Base-by-base conservation (phyloP, 306 rosid species). In the Adenanthera pavonina region DNA sequence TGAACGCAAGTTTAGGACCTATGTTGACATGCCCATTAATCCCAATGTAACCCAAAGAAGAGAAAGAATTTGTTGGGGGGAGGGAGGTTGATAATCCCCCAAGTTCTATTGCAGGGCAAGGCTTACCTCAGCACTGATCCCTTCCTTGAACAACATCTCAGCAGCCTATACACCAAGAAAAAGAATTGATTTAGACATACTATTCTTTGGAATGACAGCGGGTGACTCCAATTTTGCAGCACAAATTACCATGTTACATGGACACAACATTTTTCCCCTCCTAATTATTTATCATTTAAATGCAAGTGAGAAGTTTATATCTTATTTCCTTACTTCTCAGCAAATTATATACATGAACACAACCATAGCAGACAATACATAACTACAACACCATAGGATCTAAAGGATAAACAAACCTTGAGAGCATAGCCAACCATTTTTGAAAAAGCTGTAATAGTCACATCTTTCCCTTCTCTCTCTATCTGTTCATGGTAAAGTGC, bases 391-490 rank as follows among this genome's bases (percentile, higher is more conserved):
- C 73, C 76, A 20, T 77, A 59, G 74, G 25, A 65, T 82, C 78
- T 74, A 8, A 67, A 13, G 70, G 72, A 59, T 7, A 79, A 65
- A 87, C 99, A 78, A 77, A 96, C 99, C 99, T 93, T 83, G 62
- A 96, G 96, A 78, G 94, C 90, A 80, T 81, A 92, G 85, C 99
- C 99, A 64, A 96, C 99, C 97, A 96, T 96, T 86, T 92, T 96
- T 34, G 99, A 96, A 75, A 86, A 96, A 62, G 99, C 94, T 41
- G 98, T 96, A 77, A 96, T 92, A 44, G 99, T 96, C 85, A 96
- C 96, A 86, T 96, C 99, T 86, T 92, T 93, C 71, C 99, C 99
- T 92, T 93, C 99, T 84, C 90, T 92, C 88, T 96, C 99, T 67
- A 96, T 91, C 99, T 96, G 88, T 72, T 17, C 74, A 66, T 5